Conservation (phyloP, 23 red algal genomes). For the Chondrus crispus region DNA sequence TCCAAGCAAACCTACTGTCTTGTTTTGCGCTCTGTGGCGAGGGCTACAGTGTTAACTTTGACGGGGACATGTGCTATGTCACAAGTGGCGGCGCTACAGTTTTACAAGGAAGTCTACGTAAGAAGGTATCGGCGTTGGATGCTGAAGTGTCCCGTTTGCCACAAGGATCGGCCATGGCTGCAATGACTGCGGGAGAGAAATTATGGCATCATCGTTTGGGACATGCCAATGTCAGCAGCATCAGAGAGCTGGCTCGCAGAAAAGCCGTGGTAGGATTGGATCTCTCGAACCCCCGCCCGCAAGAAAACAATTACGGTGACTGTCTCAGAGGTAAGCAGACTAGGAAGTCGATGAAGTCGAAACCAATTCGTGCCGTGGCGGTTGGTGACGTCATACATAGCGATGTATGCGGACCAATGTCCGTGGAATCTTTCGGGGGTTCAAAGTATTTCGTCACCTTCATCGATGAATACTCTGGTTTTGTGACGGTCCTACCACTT, state of each 20-base stretch:
- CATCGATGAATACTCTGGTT: slow-evolving; percentile 27
- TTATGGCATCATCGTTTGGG: background rate
- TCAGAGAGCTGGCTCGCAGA: background rate
- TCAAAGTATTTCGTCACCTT: background rate
- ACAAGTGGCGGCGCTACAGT: background rate
- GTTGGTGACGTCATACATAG: background rate
- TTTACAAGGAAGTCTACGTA: background rate
- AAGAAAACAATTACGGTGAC: background rate
- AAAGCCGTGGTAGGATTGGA: background rate
- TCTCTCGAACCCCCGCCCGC: background rate
- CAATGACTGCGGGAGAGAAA: background rate
- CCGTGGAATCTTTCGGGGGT: background rate
- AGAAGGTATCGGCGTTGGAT: background rate
- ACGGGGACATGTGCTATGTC: background rate
- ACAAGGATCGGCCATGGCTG: background rate
- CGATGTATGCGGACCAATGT: slow-evolving; percentile 12
- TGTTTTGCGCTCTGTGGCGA: slow-evolving; percentile 10
- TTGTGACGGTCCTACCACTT: background rate
- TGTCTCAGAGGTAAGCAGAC: slow-evolving; percentile 1
- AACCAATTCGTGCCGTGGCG: background rate
- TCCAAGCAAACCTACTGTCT: background rate
- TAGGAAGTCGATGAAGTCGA: background rate
- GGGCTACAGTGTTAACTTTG: background rate
- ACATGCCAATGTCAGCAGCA: background rate
- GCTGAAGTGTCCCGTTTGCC: background rate